A percentile compares a stretch with the other conserved stretches of the same genome.
Evolutionary conservation across 805 yeast genomes (phyloP).

Genomic region (Yamadazyma endophytica): DNA sequence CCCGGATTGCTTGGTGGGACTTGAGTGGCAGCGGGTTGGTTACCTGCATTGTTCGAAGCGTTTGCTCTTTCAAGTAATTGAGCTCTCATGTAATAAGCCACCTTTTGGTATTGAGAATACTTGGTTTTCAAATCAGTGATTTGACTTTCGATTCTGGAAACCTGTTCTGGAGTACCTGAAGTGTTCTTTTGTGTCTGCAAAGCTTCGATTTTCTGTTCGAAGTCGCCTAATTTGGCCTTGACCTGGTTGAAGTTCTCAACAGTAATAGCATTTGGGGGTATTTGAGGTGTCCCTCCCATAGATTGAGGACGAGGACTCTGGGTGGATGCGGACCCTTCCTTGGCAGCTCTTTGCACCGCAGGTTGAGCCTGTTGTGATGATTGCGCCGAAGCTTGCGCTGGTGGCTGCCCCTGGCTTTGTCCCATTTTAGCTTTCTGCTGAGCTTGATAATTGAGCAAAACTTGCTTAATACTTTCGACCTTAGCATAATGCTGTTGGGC

Average conservation of each 20-base stretch:
- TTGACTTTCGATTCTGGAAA: conserved; percentile 43
- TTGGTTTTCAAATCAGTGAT: conserved; percentile 45
- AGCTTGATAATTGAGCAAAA: conserved; percentile 52
- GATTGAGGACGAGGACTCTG: conserved; percentile 2
- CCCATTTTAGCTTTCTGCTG: conserved; percentile 31
- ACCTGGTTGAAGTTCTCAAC: conserved; percentile 41
- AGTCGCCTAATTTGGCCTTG: conserved; percentile 44
- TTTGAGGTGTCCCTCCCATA: conserved; percentile 6
- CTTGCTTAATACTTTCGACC: conserved; percentile 60
- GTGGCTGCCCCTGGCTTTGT: conserved; percentile 4
- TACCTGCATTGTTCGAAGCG: conserved; percentile 7
- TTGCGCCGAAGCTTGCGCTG: conserved; percentile 6
- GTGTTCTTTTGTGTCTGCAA: conserved; percentile 46
- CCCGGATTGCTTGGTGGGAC: background rate
- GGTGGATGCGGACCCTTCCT: background rate
- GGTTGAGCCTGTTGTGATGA: conserved; percentile 4
- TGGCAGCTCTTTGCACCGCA: conserved; percentile 1
- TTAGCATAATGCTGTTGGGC: conserved; percentile 61
- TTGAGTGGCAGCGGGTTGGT: conserved; percentile 5
- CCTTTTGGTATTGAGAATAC: conserved; percentile 46
- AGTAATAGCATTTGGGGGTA: conserved; percentile 22
- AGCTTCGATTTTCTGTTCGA: conserved; percentile 46
- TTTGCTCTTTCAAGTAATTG: conserved; percentile 33
- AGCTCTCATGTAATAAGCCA: conserved; percentile 44
- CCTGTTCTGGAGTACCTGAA: conserved; percentile 41